Conservation (phyloP, 1,139 yeast species). For the Casaregolazyma lundiana region DNA sequence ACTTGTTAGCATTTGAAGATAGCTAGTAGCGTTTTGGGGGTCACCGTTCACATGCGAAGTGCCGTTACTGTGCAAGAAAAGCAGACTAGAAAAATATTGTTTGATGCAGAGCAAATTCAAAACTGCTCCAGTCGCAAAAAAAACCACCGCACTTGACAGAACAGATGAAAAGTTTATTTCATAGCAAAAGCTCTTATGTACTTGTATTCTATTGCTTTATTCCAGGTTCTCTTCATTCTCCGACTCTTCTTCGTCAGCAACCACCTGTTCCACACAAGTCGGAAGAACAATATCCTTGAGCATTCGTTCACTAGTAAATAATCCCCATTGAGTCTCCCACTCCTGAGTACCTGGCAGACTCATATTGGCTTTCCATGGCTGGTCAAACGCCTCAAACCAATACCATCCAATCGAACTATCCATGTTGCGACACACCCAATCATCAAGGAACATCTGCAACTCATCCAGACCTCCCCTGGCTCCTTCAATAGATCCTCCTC, state of each 20-base stretch:
- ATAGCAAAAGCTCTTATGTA: neutral
- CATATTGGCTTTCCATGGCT: slow-evolving; percentile 63
- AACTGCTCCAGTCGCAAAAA: neutral
- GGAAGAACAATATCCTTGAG: slow-evolving; percentile 36
- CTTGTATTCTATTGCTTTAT: neutral
- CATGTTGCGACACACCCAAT: slow-evolving; percentile 49
- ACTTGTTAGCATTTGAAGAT: too few species aligned
- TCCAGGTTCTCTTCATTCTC: neutral
- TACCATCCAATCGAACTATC: slow-evolving; percentile 46
- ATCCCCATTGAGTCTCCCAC: slow-evolving; percentile 75
- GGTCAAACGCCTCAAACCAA: slow-evolving; percentile 69
- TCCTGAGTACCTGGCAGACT: slow-evolving; percentile 18
- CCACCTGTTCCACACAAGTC: slow-evolving; percentile 16
- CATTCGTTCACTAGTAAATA: slow-evolving; percentile 48
- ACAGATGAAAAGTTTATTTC: neutral
- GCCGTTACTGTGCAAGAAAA: too few species aligned
- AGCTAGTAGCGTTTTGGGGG: too few species aligned
- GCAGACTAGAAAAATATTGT: too few species aligned
- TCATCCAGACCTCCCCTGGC: slow-evolving; percentile 46
- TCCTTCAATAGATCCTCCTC: slow-evolving; percentile 47
- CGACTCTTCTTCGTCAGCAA: neutral
- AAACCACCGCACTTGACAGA: too few species aligned
- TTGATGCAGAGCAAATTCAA: neutral
- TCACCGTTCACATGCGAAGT: too few species aligned
- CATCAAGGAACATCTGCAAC: slow-evolving; percentile 45